Percentiles rank a stretch among this genome's conserved stretches.
Evolutionary conservation across 768 basidiomycete species (phyloP).

Genomic region (Ramaria rubella): DNA sequence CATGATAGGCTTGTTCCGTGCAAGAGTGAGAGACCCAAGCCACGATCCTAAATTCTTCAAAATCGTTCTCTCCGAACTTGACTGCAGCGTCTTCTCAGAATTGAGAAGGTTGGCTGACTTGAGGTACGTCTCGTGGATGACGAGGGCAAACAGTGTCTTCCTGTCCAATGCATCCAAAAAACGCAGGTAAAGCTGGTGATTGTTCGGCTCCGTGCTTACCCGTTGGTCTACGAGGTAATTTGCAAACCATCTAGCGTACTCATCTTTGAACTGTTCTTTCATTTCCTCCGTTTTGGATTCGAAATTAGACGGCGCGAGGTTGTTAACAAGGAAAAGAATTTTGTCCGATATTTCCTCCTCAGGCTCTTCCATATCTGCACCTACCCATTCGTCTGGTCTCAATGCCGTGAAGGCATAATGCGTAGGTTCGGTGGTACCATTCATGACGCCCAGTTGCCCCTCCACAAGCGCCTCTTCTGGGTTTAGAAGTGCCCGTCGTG

Average conservation of each 20-base stretch:
- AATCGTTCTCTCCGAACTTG: conserved; percentile 74
- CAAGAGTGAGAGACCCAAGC: conserved; percentile 91
- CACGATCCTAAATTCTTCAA: conserved; percentile 94
- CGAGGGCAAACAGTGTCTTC: conserved; percentile 58
- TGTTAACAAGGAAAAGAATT: conserved; percentile 97
- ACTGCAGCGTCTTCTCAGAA: conserved; percentile 82
- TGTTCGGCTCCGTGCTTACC: conserved; percentile 93
- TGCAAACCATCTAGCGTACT: conserved; percentile 91
- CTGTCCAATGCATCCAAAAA: conserved; percentile 82
- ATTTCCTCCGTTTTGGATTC: conserved; percentile 84
- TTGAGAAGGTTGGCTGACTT: conserved; percentile 86
- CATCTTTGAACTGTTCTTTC: conserved; percentile 74
- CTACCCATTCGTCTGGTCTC: conserved; percentile 58
- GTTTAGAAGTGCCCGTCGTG: conserved; percentile 63
- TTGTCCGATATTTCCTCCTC: conserved; percentile 86
- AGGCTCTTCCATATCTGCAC: conserved; percentile 56
- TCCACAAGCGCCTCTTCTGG: conserved; percentile 36
- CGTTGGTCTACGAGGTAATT: conserved; percentile 96
- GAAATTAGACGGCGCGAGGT: conserved; percentile 91
- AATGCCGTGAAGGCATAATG: conserved; percentile 70
- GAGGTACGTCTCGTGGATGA: conserved; percentile 89
- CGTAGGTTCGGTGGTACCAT: conserved; percentile 27
- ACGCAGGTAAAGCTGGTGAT: conserved; percentile 90
- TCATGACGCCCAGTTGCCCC: conserved; percentile 33
- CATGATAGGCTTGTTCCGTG: conserved; percentile 86